phyloP scores from a whole-genome alignment of 257 asterid genomes.

The Nemophila menziesii region DNA sequence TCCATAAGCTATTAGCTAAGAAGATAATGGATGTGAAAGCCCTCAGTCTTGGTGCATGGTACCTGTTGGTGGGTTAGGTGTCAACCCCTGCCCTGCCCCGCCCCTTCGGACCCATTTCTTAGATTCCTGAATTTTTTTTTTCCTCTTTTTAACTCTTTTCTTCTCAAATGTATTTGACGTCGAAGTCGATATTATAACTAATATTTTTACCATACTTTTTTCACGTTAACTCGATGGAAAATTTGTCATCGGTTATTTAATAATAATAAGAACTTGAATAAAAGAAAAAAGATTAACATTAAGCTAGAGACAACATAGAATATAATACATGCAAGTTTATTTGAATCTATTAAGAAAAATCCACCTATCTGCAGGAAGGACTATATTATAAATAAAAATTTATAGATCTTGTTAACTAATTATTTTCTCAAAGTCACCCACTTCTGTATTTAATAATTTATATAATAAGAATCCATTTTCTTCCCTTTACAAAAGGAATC shows the following conservation, averaged over 20 bases:
- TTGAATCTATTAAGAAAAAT: not conserved
- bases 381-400: too few relatives aligned
- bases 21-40: not conserved
- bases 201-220: too few relatives aligned
- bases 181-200: too few relatives aligned
- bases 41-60: slow-evolving; percentile 2
- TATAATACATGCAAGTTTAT: not conserved
- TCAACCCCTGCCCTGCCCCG: not conserved
- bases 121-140: not conserved
- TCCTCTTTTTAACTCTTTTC: not conserved
- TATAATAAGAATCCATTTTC: slow-evolving; percentile 17
- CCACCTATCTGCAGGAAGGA: not conserved
- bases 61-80: slow-evolving; percentile 2
- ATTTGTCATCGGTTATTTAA: too few relatives aligned
- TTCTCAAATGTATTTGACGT: too few relatives aligned
- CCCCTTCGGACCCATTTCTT: not conserved
- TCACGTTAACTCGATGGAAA: too few relatives aligned
- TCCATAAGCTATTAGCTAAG: not conserved
- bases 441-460: slow-evolving; percentile 13
- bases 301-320: not conserved
- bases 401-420: not conserved
- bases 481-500: slow-evolving; percentile 39
- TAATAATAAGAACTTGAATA: too few relatives aligned
- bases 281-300: too few relatives aligned
- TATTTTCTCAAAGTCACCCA: slow-evolving; percentile 6